Evolutionary conservation across 2,329 filamentous ascomycete genomes (phyloP).

Genomic region (Penicillium sumatraense): DNA sequence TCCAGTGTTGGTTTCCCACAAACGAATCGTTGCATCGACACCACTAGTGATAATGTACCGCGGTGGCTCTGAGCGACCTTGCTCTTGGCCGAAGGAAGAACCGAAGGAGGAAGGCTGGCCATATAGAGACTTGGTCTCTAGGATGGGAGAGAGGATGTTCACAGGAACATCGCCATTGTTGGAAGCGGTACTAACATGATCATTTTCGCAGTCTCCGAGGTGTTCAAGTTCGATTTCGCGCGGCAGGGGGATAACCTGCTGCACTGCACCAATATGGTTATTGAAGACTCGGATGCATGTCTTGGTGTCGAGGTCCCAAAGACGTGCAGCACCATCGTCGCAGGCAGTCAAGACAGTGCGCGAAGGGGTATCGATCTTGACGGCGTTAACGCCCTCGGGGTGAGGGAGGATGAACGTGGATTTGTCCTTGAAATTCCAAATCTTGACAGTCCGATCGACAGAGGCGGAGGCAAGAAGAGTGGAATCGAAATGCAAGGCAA

Average conservation of each 20-base stretch:
- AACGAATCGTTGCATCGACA: conserved; percentile 85
- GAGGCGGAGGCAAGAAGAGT: conserved; percentile 87
- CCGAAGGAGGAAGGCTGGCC: conserved; percentile 62
- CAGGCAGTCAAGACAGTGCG: conserved; percentile 90
- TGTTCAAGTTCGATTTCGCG: conserved; percentile 86
- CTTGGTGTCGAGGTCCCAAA: conserved; percentile 91
- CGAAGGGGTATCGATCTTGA: conserved; percentile 79
- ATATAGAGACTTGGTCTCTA: conserved; percentile 28
- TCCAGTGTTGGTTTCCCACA: conserved; percentile 87
- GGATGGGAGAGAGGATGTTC: conserved; percentile 28
- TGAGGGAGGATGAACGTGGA: conserved; percentile 80
- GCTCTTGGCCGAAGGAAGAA: conserved; percentile 63
- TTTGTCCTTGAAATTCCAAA: conserved; percentile 89
- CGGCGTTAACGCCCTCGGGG: conserved; percentile 95
- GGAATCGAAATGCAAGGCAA: conserved; percentile 84
- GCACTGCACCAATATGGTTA: conserved; percentile 93
- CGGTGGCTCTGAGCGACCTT: conserved; percentile 73
- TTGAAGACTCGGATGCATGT: conserved; percentile 77
- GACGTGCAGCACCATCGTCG: conserved; percentile 86
- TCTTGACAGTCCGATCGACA: conserved; percentile 84
- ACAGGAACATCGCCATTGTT: conserved; percentile 33
- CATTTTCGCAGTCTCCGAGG: conserved; percentile 61
- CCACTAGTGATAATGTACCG: conserved; percentile 93
- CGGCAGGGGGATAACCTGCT: conserved; percentile 84
- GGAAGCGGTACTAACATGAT: conserved; percentile 48